Evolutionary conservation across 805 yeast species (phyloP).

Genomic region (Ogataea kodamae): DNA sequence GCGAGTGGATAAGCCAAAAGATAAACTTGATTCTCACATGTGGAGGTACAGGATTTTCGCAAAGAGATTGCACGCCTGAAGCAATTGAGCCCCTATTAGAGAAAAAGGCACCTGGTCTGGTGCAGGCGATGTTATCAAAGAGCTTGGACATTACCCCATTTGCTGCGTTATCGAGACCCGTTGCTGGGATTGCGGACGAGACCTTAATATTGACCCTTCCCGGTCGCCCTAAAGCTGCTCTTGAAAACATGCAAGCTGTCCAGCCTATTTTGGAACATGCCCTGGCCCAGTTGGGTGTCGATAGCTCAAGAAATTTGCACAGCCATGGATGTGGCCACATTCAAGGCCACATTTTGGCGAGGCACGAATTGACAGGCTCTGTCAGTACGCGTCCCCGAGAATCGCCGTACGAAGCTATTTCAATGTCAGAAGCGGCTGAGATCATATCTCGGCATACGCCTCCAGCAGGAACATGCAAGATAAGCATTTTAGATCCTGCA

Average conservation of each 20-base stretch:
- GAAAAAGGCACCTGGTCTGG: slow-evolving; percentile 47
- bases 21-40: slow-evolving; percentile 40
- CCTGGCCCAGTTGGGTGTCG: slow-evolving; percentile 34
- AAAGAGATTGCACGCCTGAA: slow-evolving; percentile 48
- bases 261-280: slow-evolving; percentile 42
- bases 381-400: slow-evolving; percentile 41
- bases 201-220: slow-evolving; percentile 46
- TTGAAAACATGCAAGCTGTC: slow-evolving; percentile 42
- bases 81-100: slow-evolving; percentile 42
- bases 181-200: slow-evolving; percentile 41
- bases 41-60: slow-evolving; percentile 54
- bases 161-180: slow-evolving; percentile 49
- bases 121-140: slow-evolving; percentile 42
- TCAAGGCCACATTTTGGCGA: slow-evolving; percentile 28
- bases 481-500: slow-evolving; percentile 27
- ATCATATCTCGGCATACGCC: slow-evolving; percentile 36
- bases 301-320: slow-evolving; percentile 41
- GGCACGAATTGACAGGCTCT: slow-evolving; percentile 37
- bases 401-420: slow-evolving; percentile 48
- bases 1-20: slow-evolving; percentile 25
- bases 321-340: slow-evolving; percentile 16
- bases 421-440: slow-evolving; percentile 39
- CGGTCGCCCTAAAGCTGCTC: slow-evolving; percentile 49
- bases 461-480: slow-evolving; percentile 20
- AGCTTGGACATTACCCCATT: slow-evolving; percentile 44